Evolutionary conservation across 257 asterid species (phyloP).

Genomic region (Linaria vulgaris): DNA sequence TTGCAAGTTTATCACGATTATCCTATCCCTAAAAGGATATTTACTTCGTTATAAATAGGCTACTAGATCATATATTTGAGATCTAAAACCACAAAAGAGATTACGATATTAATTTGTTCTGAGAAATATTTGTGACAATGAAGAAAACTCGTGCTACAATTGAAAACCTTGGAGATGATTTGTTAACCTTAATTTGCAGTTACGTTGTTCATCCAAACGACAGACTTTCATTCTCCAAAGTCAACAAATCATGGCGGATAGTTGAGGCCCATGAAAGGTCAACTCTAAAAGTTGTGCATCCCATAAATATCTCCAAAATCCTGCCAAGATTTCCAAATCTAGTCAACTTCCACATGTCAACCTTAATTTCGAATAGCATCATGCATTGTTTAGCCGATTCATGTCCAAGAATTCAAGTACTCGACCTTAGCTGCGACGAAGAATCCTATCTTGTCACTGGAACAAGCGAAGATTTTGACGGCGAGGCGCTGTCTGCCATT

Average conservation of each 20-base stretch:
- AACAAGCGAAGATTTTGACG: conserved; percentile 19
- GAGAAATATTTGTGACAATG: too few species aligned
- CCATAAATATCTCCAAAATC: conserved; percentile 24
- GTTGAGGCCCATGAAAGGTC: conserved; percentile 31
- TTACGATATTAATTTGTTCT: too few species aligned
- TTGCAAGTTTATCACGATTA: too few species aligned
- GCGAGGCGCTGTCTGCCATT: conserved; percentile 23
- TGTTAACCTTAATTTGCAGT: conserved; percentile 19
- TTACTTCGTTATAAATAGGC: too few species aligned
- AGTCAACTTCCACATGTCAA: conserved; percentile 20
- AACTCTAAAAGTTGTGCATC: conserved; percentile 27
- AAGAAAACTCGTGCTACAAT: background rate
- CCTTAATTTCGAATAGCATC: conserved; percentile 20
- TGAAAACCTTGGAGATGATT: conserved; percentile 35
- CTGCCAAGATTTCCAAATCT: conserved; percentile 38
- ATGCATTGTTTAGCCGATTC: conserved; percentile 25
- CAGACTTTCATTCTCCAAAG: conserved; percentile 33
- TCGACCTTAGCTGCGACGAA: conserved; percentile 25
- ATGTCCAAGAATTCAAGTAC: conserved; percentile 30
- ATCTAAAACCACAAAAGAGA: too few species aligned
- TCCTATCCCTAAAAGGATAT: too few species aligned
- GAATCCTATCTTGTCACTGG: background rate
- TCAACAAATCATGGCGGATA: conserved; percentile 34
- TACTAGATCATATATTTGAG: too few species aligned
- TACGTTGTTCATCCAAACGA: conserved; percentile 19